Evolutionary conservation across 2,329 filamentous ascomycete species (phyloP).

Genomic region (Penicillium sp.): DNA sequence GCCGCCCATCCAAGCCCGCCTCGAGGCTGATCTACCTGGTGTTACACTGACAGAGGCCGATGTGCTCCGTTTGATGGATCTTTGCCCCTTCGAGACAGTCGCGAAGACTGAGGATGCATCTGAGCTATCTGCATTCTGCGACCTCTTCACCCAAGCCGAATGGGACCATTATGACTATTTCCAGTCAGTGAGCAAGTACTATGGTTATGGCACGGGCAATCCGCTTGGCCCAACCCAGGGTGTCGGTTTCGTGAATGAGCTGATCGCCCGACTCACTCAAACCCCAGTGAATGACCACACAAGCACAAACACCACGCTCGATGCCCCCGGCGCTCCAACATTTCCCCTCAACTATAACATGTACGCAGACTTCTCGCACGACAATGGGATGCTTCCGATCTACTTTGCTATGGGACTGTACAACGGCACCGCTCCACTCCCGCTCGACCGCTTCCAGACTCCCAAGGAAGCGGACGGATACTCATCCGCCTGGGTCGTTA

Average conservation of each 20-base stretch:
- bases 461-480: conserved; percentile 62
- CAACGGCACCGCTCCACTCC: conserved; percentile 59
- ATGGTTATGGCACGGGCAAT: conserved; percentile 74
- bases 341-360: conserved; percentile 69
- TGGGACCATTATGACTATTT: conserved; percentile 81
- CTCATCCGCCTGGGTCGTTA: conserved; percentile 73
- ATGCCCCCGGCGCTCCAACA: conserved; percentile 57
- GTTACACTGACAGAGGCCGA: conserved; percentile 63
- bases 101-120: conserved; percentile 52
- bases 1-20: conserved; percentile 63
- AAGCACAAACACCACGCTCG: conserved; percentile 73
- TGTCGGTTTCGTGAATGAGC: conserved; percentile 82
- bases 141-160: conserved; percentile 68
- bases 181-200: conserved; percentile 78
- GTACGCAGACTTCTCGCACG: conserved; percentile 90
- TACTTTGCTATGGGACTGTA: conserved; percentile 77
- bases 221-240: conserved; percentile 79
- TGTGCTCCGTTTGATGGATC: conserved; percentile 75
- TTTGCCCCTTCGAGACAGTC: conserved; percentile 84
- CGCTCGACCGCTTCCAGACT: conserved; percentile 49
- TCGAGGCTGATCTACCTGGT: conserved; percentile 68
- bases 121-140: conserved; percentile 68
- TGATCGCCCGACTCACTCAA: conserved; percentile 74
- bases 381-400: conserved; percentile 79
- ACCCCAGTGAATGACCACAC: conserved; percentile 69